Conservation (phyloP, 1,139 yeast species). For the Lodderomyces beijingensis region DNA sequence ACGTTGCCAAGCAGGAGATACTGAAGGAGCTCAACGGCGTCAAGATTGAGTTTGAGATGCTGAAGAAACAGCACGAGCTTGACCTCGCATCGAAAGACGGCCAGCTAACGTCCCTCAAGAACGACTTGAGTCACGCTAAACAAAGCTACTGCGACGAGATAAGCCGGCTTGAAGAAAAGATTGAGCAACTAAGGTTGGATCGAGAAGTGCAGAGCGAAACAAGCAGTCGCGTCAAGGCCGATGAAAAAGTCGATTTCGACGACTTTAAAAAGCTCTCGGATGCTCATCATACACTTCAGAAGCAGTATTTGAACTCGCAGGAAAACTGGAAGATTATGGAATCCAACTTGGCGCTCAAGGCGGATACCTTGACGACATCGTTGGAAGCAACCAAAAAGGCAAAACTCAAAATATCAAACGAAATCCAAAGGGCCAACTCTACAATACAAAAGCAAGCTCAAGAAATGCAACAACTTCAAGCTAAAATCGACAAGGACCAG, state of each 20-base stretch:
- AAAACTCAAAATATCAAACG: constrained; percentile 27
- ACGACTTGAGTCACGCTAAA: constrained; percentile 23
- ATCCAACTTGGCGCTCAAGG: constrained; percentile 43
- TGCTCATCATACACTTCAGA: constrained; percentile 48
- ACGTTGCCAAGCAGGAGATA: constrained; percentile 23
- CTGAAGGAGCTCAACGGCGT: constrained; percentile 34
- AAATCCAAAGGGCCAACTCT: constrained; percentile 23
- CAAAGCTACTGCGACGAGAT: constrained; percentile 45
- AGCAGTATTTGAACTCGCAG: constrained; percentile 62
- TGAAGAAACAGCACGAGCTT: constrained; percentile 34
- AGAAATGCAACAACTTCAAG: constrained; percentile 16
- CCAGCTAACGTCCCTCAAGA: constrained; percentile 22
- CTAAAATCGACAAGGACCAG: no score
- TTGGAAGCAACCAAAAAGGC: constrained; percentile 32
- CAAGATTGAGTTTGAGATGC: constrained; percentile 36
- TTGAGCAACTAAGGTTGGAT: constrained; percentile 37
- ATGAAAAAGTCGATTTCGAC: constrained; percentile 18
- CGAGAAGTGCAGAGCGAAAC: constrained; percentile 17
- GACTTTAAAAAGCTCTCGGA: constrained; percentile 39
- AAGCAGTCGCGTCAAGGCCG: constrained; percentile 4
- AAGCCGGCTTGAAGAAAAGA: constrained; percentile 44
- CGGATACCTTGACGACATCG: constrained; percentile 40
- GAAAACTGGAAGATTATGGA: constrained; percentile 67
- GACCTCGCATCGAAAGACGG: constrained; percentile 30
- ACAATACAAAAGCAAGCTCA: constrained; percentile 19